Evolutionary conservation across 352 stramenopile genomes (phyloP), one percentile per base, ranked within the genome.

Genomic region (Blastocystis sp.): DNA sequence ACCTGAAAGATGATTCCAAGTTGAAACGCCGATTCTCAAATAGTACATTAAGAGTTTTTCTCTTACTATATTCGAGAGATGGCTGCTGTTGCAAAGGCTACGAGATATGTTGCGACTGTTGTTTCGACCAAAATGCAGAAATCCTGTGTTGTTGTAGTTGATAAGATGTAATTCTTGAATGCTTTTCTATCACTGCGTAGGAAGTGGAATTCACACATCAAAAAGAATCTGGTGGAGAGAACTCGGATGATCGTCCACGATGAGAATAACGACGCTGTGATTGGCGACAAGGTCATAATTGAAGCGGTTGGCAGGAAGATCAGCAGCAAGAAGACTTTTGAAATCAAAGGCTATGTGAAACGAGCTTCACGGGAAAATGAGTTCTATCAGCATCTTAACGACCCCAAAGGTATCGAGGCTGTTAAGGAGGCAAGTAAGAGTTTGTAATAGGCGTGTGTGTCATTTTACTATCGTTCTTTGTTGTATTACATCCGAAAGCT

Each of bases 241-340:
- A 89, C 68, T 34, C 78, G 78, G 3, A 89, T 89, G 78, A 89
- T 79, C 37, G 78, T 89, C 59, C 78, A 89, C 55, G 78, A 89
- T 30, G 78, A 76, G 47, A 89, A 89, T 24, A 65, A 89, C 26
- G 54, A 63, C 1, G 63, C 63, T 53, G 63, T 79, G 13, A 79
- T 89, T 41, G 78, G 78, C 59, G 78, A 89, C 50, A 89, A 78
- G 30, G 78, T 89, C 39, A 43, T 89, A 30, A 89, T 89, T 66
- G 78, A 89, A 30, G 78, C 78, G 8, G 78, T 56, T 76, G 78
- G 78, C 0, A 79, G 78, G 30, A 89, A 24, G 50, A 39, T 89
- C 0, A 89, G 78, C 47, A 24, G 7, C 26, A 62, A 63, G 20
- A 89, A 89, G 66, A 89, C 78, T 37, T 89, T 89, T 47, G 56